Evolutionary conservation across 2,329 filamentous ascomycete species (phyloP), one percentile per base, ranked within the genome.

Genomic region (Diaporthe citri): DNA sequence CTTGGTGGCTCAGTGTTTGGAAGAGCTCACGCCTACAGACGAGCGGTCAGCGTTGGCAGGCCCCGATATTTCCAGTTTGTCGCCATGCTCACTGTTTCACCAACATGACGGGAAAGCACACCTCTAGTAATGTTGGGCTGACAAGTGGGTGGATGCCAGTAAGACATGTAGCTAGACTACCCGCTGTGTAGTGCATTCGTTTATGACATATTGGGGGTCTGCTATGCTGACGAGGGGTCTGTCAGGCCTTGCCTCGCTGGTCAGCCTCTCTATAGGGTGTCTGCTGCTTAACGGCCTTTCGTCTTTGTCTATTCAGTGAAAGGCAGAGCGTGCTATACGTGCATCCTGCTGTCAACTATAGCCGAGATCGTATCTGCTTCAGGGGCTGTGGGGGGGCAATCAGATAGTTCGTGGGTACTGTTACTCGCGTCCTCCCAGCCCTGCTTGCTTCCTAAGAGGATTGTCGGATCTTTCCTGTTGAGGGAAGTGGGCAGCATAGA

Each of bases 1-100:
- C 9, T 55, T 41, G 64, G 15, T 20, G 12, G n/a, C 20, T 25
- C 9, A n/a, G 22, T 34, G 25, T 4, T 39, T 22, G 17, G 17
- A 17, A 28, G 46, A 69, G 48, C 31, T 13, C 48, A 6, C 3
- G 34, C 31, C 9, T 15, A 39, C 36, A 3, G n/a, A 69, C 34
- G 46, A 69, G 64, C 64, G 64, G 64, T 69, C 64, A 69, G 48
- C 34, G 48, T 22, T 39, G 31, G 25, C 22, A 15, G 34, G 31
- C 31, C 34, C 64, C 36, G 17, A 64, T 22, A 67, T 67, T 52
- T 52, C n/a, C 31, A 25, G 22, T 7, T 13, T 12, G n/a, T 39
- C 46, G 31, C 64, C 64, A n/a, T 67, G 34, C 64, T 69, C 64
- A 69, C 64, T 55, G 64, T 69, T 69, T 69, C 64, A 69, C 64